A percentile compares a stretch with the other conserved stretches of the same genome.
Conservation (phyloP, 148 eudicot species). For the Chenopodium quinoa region DNA sequence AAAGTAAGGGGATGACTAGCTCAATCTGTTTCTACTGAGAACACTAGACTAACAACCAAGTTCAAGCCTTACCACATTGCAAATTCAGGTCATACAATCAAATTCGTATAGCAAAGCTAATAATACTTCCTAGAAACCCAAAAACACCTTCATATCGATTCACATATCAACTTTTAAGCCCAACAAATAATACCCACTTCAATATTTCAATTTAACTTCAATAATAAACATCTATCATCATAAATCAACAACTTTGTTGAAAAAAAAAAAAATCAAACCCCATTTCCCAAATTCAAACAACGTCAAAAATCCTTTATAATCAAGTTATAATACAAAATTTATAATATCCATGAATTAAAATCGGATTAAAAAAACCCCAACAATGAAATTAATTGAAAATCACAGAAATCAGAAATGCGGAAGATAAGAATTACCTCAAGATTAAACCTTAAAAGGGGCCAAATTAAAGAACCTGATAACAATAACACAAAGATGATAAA, state of each 20-base stretch:
- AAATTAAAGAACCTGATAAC: constrained; percentile 14
- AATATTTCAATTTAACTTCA: not conserved
- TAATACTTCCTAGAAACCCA: not conserved
- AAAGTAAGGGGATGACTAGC: too few relatives aligned
- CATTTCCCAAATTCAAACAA: not conserved
- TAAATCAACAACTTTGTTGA: not conserved
- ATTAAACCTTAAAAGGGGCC: not conserved
- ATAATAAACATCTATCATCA: not conserved
- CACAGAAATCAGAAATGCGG: not conserved
- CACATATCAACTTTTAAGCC: not conserved
- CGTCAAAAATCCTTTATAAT: not conserved
- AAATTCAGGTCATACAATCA: not conserved
- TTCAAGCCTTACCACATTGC: not conserved
- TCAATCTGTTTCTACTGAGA: not conserved
- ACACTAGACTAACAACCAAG: not conserved
- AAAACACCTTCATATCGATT: not conserved
- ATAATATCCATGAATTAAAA: not conserved
- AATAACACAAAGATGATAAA: not conserved
- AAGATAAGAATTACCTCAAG: constrained; percentile 22
- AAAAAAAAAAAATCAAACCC: not conserved
- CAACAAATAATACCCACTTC: not conserved
- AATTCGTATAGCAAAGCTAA: too few relatives aligned
- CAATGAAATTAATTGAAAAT: too few relatives aligned
- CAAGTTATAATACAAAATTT: not conserved
- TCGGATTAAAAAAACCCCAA: not conserved